Percentiles rank a stretch among this genome's conserved stretches.
phyloP scores from a whole-genome alignment of 371 early-diverging fungal genomes.

The Coemansia linderi region DNA sequence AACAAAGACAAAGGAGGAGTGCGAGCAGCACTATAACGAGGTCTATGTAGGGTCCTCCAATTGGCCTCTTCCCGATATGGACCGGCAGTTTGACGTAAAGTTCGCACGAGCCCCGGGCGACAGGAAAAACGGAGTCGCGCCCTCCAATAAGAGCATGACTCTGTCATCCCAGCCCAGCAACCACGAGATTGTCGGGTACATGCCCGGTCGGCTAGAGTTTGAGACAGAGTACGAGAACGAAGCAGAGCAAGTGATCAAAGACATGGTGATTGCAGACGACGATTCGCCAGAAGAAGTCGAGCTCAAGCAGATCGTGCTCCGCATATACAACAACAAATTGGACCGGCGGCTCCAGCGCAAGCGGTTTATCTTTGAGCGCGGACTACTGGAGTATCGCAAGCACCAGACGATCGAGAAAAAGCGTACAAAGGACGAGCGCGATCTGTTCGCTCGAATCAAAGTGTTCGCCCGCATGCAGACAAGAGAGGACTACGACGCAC shows the following conservation, averaged over 20 bases:
- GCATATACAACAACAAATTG: slow-evolving; percentile 89
- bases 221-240: slow-evolving; percentile 97
- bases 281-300: slow-evolving; percentile 79
- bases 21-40: slow-evolving; percentile 88
- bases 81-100: slow-evolving; percentile 57
- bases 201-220: slow-evolving; percentile 98
- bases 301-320: slow-evolving; percentile 87
- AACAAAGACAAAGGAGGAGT: slow-evolving; percentile 84
- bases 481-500: slow-evolving; percentile 75
- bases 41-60: slow-evolving; percentile 74
- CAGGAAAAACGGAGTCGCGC: slow-evolving; percentile 54
- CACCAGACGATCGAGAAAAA: slow-evolving; percentile 77
- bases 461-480: slow-evolving; percentile 90
- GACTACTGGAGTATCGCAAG: slow-evolving; percentile 83
- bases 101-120: slow-evolving; percentile 36
- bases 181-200: slow-evolving; percentile 96
- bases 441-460: slow-evolving; percentile 72
- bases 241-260: slow-evolving; percentile 91
- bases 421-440: slow-evolving; percentile 82
- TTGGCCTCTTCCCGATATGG: slow-evolving; percentile 79
- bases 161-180: slow-evolving; percentile 86
- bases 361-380: slow-evolving; percentile 83
- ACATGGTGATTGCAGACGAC: slow-evolving; percentile 88
- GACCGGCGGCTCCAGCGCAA: slow-evolving; percentile 84
- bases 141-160: slow-evolving; percentile 62